Evolutionary conservation across 495 filamentous ascomycete genomes (phyloP), one percentile per base, ranked within the genome.

Genomic region (Penicillium coffeae): DNA sequence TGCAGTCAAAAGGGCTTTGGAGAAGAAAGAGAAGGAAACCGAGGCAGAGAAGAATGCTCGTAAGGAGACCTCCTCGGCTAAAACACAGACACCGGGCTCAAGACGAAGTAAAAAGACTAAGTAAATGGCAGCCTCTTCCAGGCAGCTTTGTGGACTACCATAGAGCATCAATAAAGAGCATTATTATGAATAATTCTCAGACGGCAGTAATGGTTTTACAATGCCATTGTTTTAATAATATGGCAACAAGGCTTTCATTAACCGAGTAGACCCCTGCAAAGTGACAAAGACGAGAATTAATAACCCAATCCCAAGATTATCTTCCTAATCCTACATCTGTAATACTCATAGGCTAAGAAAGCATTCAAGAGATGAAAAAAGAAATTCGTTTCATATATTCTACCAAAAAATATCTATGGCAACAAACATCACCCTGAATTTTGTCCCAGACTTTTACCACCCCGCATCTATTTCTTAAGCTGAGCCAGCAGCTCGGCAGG

Each of bases 401-500:
- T 60, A 67, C 55, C 50, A 51, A 27, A 39, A n/a, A 37, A 47
- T 49, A 19, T 65, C 56, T 64, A 59, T 57, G 49, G 53, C 48
- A 39, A 58, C 51, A 52, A 20, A 52, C 32, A 38, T 43, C 38
- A n/a, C n/a, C n/a, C 41, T 12, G 35, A 25, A 21, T 41, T 41
- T 51, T 52, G 21, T 36, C 20, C 35, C 34, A 32, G n/a, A 45
- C 34, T 21, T 36, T 36, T 13, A 33, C 21, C 42, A 27, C n/a
- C 9, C 30, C 13, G 20, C 48, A 59, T 57, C 58, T 78, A 71
- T 53, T 80, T 76, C 73, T 89, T 84, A 57, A 93, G 63, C 58
- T 77, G 75, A 47, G 87, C 84, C 21, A 96, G 61, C 56, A 98
- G 76, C 66, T 87, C 84, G 49, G 89, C 80, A 22, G 93, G 93